These are phyloP conservation scores for Alloascoidea hylecoeti DNA, from an alignment of 805 yeast species.

Conservation along the genomic window DNA sequence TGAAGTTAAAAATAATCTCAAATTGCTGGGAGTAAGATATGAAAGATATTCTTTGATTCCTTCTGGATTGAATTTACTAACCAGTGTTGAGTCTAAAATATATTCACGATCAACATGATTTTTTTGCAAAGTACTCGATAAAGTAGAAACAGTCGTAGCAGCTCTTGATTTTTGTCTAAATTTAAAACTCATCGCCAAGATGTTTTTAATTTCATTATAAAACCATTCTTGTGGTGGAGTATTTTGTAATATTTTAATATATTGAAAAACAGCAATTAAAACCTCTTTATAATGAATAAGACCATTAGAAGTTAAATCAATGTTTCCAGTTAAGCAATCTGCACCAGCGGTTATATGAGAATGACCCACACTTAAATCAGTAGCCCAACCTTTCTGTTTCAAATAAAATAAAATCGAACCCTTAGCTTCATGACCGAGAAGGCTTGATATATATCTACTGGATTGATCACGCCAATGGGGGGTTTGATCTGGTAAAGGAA, in stretches of 20 bases:
- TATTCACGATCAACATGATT: constrained; percentile 45
- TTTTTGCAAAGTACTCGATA: constrained; percentile 50
- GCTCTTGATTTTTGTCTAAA: constrained; percentile 71
- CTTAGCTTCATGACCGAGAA: constrained; percentile 85
- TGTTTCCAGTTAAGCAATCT: constrained; percentile 50
- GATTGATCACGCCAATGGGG: constrained; percentile 59
- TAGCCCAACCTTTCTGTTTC: constrained; percentile 69
- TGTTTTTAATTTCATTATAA: constrained; percentile 59
- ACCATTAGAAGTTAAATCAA: constrained; percentile 71
- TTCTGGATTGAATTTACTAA: constrained; percentile 43
- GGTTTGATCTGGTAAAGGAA: constrained; percentile 65
- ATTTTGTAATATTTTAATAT: constrained; percentile 42
- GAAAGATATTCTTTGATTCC: constrained; percentile 33
- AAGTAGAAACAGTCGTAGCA: constrained; percentile 53
- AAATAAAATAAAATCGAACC: constrained; percentile 69
- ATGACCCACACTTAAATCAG: constrained; percentile 61
- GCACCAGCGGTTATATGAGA: constrained; percentile 52
- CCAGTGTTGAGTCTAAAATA: constrained; percentile 41
- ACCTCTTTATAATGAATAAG: constrained; percentile 43
- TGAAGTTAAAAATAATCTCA: constrained; percentile 40
- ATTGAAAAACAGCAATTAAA: constrained; percentile 50
- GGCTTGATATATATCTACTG: constrained; percentile 56
- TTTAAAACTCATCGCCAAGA: constrained; percentile 57
- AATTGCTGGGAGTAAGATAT: constrained; percentile 41
- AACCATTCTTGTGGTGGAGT: constrained; percentile 67